Conservation (phyloP, 495 filamentous ascomycete genomes). For the Tuber aestivum region DNA sequence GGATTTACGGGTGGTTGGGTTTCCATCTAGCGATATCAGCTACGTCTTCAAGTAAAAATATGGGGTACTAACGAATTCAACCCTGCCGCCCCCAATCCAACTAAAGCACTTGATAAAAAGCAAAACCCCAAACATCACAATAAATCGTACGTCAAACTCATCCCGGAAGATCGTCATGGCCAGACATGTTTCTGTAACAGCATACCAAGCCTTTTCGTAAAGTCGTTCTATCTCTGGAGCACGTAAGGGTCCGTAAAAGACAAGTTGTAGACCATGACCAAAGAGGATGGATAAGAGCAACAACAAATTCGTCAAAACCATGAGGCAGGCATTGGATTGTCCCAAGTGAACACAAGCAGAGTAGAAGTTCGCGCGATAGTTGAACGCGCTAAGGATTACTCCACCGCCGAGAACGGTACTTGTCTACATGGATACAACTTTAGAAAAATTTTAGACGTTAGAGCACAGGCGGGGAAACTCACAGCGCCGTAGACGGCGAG, state of each 20-base stretch:
- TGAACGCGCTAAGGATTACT: slow-evolving; percentile 82
- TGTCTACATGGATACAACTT: slow-evolving; percentile 47
- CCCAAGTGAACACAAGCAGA: slow-evolving; percentile 91
- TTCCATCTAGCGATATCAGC: slow-evolving; percentile 48
- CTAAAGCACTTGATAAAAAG: slow-evolving; percentile 93
- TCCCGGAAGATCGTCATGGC: slow-evolving; percentile 99
- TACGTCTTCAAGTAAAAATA: not conserved
- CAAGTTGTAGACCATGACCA: slow-evolving; percentile 78
- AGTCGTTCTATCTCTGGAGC: slow-evolving; percentile 93
- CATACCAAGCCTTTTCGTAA: slow-evolving; percentile 96
- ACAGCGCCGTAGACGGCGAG: slow-evolving; percentile 45
- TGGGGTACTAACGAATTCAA: slow-evolving; percentile 62
- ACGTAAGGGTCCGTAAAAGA: slow-evolving; percentile 86
- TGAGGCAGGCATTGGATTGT: slow-evolving; percentile 88
- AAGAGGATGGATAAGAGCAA: slow-evolving; percentile 68
- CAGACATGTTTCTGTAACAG: slow-evolving; percentile 89
- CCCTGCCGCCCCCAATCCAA: slow-evolving; percentile 92
- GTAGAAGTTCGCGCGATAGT: slow-evolving; percentile 95
- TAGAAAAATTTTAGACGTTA: slow-evolving; percentile 16
- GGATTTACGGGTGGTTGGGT: slow-evolving; percentile 92
- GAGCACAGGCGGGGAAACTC: slow-evolving; percentile 22
- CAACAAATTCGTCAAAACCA: slow-evolving; percentile 85
- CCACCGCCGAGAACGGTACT: slow-evolving; percentile 72
- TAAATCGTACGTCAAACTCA: slow-evolving; percentile 84
- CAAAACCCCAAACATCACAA: slow-evolving; percentile 92